These are phyloP conservation scores for Phialemoniopsis sp. DNA, from an alignment of 2,329 filamentous ascomycete species.

Conservation along the genomic window DNA sequence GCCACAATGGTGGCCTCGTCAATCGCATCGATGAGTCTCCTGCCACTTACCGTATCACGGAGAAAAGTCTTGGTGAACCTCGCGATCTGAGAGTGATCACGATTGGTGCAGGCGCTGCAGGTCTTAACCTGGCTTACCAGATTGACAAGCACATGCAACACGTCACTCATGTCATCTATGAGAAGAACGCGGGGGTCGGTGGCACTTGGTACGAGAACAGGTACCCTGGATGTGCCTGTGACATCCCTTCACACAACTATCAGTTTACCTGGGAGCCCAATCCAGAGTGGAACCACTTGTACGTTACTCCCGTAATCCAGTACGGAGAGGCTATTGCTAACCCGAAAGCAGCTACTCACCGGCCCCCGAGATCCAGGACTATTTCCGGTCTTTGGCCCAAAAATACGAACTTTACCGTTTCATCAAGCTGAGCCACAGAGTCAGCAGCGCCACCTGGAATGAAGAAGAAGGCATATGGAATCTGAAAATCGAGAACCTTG, in stretches of 20 bases:
- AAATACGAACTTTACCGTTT: slow-evolving; percentile 5
- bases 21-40: too few relatives aligned
- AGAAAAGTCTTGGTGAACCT: too few relatives aligned
- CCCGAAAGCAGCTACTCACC: slow-evolving; percentile 12
- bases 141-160: slow-evolving; percentile 32
- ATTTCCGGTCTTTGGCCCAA: slow-evolving; percentile 4
- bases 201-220: slow-evolving; percentile 9
- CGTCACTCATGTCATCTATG: slow-evolving; percentile 20
- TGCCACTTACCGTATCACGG: too few relatives aligned
- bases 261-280: slow-evolving; percentile 40
- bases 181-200: slow-evolving; percentile 14
- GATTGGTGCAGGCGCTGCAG: slow-evolving; percentile 31
- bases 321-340: too few relatives aligned
- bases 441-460: slow-evolving; percentile 4
- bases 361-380: slow-evolving; percentile 34
- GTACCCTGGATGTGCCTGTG: slow-evolving; percentile 38
- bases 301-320: too few relatives aligned
- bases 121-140: slow-evolving; percentile 42
- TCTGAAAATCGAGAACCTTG: slow-evolving; percentile 11
- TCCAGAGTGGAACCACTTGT: slow-evolving; percentile 40
- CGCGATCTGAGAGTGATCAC: slow-evolving; percentile 3
- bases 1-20: too few relatives aligned
- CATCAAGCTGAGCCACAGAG: slow-evolving; percentile 1
- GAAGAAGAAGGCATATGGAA: slow-evolving; percentile 2
- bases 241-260: slow-evolving; percentile 22